A percentile compares a stretch with the other conserved stretches of the same genome.
Conservation (phyloP, 2,329 filamentous ascomycete genomes). For the Harringtonia lauricola region DNA sequence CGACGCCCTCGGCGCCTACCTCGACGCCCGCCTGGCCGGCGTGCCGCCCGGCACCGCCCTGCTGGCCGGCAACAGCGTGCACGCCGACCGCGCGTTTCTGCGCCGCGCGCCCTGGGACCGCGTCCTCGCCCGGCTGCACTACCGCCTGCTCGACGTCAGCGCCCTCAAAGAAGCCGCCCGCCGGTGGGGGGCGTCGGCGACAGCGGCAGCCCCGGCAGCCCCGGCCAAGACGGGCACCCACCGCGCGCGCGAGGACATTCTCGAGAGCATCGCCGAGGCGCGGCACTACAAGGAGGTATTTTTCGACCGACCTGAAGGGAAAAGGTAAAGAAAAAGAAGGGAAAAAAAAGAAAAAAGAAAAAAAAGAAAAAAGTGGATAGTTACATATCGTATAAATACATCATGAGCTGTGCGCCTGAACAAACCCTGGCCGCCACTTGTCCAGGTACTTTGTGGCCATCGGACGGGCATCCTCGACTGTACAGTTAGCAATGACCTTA, state of each 20-base stretch:
- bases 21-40: constrained; percentile 57
- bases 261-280: constrained; percentile 92
- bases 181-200: constrained; percentile 60
- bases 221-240: constrained; percentile 61
- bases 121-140: constrained; percentile 70
- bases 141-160: constrained; percentile 87
- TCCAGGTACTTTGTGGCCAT: constrained; percentile 51
- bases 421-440: constrained; percentile 47
- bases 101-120: constrained; percentile 59
- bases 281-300: constrained; percentile 59
- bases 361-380: too few species aligned
- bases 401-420: constrained; percentile 22
- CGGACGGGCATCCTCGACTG: constrained; percentile 51
- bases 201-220: not conserved
- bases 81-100: constrained; percentile 79
- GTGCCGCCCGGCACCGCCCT: constrained; percentile 49
- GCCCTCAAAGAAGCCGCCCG: constrained; percentile 81
- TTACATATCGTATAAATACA: too few species aligned
- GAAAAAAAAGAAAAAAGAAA: not conserved
- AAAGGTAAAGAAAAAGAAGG: not conserved
- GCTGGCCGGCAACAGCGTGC: constrained; percentile 86
- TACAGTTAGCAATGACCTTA: not conserved
- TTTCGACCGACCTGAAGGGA: constrained; percentile 10
- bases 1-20: constrained; percentile 62
- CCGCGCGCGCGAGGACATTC: constrained; percentile 76